Percentiles rank a stretch among this genome's conserved stretches.
Evolutionary conservation across 2,329 filamentous ascomycete genomes (phyloP).

Genomic region (Zasmidium citrigriseum): DNA sequence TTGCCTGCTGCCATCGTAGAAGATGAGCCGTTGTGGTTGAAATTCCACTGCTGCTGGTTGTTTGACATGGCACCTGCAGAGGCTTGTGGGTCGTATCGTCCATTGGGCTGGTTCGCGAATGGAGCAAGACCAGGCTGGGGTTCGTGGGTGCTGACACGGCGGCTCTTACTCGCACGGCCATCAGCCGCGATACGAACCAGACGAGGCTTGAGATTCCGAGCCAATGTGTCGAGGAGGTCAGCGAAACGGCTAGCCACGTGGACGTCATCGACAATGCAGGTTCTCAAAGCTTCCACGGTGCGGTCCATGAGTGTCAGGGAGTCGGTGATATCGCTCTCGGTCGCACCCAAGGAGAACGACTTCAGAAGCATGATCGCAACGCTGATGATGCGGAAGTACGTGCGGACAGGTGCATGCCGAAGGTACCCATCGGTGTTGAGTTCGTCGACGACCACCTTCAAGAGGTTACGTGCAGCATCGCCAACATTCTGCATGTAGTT

Average conservation of each 20-base stretch:
- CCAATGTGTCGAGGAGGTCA: constrained; percentile 77
- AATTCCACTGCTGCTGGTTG: constrained; percentile 25
- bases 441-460: constrained; percentile 74
- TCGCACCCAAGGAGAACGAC: constrained; percentile 79
- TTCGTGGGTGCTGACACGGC: constrained; percentile 19
- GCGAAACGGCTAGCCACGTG: constrained; percentile 83
- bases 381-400: constrained; percentile 83
- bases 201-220: constrained; percentile 69
- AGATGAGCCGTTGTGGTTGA: constrained; percentile 19
- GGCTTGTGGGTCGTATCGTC: constrained; percentile 22
- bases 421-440: constrained; percentile 73
- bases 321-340: constrained; percentile 73
- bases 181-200: constrained; percentile 63
- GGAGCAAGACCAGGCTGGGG: neutral
- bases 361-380: constrained; percentile 83
- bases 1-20: constrained; percentile 24
- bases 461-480: constrained; percentile 73
- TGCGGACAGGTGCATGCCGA: constrained; percentile 79
- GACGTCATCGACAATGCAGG: constrained; percentile 80
- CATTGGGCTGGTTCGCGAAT: constrained; percentile 5
- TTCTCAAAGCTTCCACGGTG: constrained; percentile 72
- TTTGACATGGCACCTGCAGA: constrained; percentile 16
- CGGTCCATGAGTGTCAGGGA: constrained; percentile 74
- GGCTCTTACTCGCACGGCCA: constrained; percentile 28
- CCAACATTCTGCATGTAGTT: constrained; percentile 70